Percentiles rank a stretch among this genome's conserved stretches.
Conservation (phyloP, 1,284 basidiomycete genomes). For the Waitea zeae region DNA sequence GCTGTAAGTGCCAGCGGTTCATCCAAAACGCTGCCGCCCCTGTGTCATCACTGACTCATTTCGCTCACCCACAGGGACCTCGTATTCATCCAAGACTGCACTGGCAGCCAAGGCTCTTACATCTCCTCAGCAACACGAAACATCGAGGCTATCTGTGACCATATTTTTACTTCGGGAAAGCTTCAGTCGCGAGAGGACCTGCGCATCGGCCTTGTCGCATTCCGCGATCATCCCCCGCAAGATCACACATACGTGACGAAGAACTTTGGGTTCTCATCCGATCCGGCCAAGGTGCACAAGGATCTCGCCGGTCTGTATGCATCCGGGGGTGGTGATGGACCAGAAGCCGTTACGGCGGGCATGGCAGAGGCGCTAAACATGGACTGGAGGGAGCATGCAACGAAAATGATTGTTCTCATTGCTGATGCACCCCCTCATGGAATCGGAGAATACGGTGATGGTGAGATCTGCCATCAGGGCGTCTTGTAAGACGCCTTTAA, state of each 20-base stretch:
- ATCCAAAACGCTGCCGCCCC: no score
- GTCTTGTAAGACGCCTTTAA: no score
- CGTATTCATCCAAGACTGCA: conserved; percentile 83
- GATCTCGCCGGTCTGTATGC: conserved; percentile 80
- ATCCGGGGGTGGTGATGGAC: conserved; percentile 92
- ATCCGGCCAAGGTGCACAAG: conserved; percentile 76
- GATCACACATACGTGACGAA: conserved; percentile 88
- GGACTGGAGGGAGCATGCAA: conserved; percentile 83
- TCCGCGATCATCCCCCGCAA: conserved; percentile 90
- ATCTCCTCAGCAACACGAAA: conserved; percentile 91
- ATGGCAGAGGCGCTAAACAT: conserved; percentile 75
- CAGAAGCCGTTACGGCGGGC: conserved; percentile 93
- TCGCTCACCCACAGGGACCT: conserved; percentile 45
- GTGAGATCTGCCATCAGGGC: conserved; percentile 25
- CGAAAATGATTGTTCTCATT: conserved; percentile 91
- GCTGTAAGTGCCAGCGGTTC: conserved; percentile 59
- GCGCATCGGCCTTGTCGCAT: conserved; percentile 79
- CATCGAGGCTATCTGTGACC: conserved; percentile 91
- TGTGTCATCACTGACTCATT: conserved; percentile 4
- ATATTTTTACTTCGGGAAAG: conserved; percentile 91
- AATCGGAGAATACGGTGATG: conserved; percentile 85
- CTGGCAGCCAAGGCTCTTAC: conserved; percentile 74
- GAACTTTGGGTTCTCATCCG: conserved; percentile 88
- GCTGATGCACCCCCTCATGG: conserved; percentile 98
- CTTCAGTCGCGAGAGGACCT: conserved; percentile 78